Conservation (phyloP, 169 alveolate species). For the Eimeria tenella region DNA sequence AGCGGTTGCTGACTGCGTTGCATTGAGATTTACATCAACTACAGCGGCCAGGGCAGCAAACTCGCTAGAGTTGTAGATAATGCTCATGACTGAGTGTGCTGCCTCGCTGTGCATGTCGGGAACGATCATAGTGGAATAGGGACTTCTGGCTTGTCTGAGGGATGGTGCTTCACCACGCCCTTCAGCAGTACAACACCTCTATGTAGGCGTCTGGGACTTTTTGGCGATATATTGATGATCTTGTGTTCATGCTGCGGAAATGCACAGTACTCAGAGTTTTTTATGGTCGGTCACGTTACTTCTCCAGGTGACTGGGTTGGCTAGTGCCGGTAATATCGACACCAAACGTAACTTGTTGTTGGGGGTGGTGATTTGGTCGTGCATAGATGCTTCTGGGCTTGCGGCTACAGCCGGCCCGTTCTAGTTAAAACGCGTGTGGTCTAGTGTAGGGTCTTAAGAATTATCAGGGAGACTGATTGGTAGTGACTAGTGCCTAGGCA, state of each 20-base stretch:
- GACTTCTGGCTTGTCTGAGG: neutral
- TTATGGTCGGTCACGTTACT: neutral
- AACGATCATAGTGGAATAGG: no score
- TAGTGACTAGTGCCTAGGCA: no score
- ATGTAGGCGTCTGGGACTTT: neutral
- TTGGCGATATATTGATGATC: neutral
- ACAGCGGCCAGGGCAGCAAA: no score
- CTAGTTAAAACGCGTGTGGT: no score
- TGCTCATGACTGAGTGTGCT: neutral
- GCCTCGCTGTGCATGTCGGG: conserved; percentile 1
- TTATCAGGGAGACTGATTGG: no score
- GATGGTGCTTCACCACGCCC: neutral
- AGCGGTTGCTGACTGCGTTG: no score
- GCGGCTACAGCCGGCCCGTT: no score
- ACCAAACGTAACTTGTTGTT: neutral
- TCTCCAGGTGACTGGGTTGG: neutral
- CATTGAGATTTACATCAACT: no score
- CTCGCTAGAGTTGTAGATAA: no score
- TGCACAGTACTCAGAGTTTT: neutral
- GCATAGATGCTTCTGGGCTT: no score
- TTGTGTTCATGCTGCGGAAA: neutral
- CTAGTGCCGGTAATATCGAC: conserved; percentile 3
- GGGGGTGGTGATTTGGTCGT: no score
- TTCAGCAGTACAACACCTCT: neutral
- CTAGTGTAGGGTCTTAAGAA: no score